Base-by-base conservation (phyloP, 257 asterid species). In the Plantago major region DNA sequence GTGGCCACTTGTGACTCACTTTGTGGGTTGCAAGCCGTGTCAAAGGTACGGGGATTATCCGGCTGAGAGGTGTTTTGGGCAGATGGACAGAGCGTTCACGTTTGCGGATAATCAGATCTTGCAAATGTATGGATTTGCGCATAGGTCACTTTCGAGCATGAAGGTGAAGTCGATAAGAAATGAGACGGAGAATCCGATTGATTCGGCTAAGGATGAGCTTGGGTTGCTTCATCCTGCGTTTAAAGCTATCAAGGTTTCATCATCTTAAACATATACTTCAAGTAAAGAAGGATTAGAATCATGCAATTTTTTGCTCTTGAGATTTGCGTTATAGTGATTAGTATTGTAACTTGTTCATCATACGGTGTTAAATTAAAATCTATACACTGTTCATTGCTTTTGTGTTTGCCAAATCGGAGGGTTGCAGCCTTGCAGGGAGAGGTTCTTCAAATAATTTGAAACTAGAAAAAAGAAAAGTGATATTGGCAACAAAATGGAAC, bases 1-100 rank as follows among this genome's bases (percentile, higher is more conserved):
- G 57, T 82, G 89, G 89, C 89, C 89, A n/a, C 78, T 82, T 50
- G 81, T 82, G 42, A 82, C 89, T 43, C 89, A 82, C 73, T 82
- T 82, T 70, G 89, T 82, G 74, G 89, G 89, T 68, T 82, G 89
- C 75, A 82, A 82, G 61, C 89, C 89, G 48, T 82, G 89, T 68
- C 81, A 72, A 38, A 82, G 77, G 54, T 74, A 79, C 54, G 80
- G 83, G 14, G 86, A 82, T 77, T 73, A 77, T 68, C 71, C 89
- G 0, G 84, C 77, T 30, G 89, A 79, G 78, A 77, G 79, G 67
- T 82, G 89, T 55, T 77, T 82, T 71, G 78, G 77, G 55, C 89
- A 82, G 74, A 82, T 82, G 89, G 89, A 82, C 51, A 74, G 89
- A 0, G 86, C 89, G 7, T 77, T 72, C 66, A 73, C 74, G 63